A percentile compares a stretch with the other conserved stretches of the same genome.
phyloP scores from a whole-genome alignment of 1,284 basidiomycete species.

The Volvariella volvacea region DNA sequence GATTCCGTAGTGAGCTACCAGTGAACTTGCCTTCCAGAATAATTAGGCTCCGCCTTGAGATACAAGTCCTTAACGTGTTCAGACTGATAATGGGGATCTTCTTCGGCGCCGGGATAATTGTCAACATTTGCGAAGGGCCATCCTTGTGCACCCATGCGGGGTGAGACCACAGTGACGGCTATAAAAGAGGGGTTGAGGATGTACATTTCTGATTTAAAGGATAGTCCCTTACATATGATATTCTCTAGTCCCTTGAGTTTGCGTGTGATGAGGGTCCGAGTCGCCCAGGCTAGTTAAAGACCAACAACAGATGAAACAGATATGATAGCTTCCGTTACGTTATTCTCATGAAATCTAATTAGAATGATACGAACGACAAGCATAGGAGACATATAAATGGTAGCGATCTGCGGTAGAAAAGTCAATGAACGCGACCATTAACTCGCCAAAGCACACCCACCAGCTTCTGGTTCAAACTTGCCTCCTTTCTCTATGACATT shows the following conservation, averaged over 20 bases:
- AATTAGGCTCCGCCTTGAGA: slow-evolving; percentile 67
- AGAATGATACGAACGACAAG: slow-evolving; percentile 58
- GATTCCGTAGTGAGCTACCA: slow-evolving; percentile 8
- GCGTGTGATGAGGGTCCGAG: slow-evolving; percentile 82
- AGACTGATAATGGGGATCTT: slow-evolving; percentile 65
- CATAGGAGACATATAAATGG: slow-evolving; percentile 80
- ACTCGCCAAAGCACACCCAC: slow-evolving; percentile 30
- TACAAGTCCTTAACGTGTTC: slow-evolving; percentile 85
- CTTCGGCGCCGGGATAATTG: slow-evolving; percentile 64
- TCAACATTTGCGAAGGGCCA: slow-evolving; percentile 84
- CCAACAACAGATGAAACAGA: slow-evolving; percentile 4
- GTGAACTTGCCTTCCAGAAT: slow-evolving; percentile 48
- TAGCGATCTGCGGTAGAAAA: slow-evolving; percentile 59
- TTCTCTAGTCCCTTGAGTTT: slow-evolving; percentile 90
- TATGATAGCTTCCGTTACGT: background rate
- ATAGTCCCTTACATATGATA: slow-evolving; percentile 55
- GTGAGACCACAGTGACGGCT: slow-evolving; percentile 83
- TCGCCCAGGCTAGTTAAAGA: slow-evolving; percentile 75
- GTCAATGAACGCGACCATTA: background rate
- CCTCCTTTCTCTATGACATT: slow-evolving; percentile 67
- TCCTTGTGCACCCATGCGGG: slow-evolving; percentile 76
- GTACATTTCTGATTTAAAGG: too few relatives aligned
- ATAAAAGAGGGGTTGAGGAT: too few relatives aligned
- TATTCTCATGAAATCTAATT: background rate
- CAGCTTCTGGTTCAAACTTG: slow-evolving; percentile 77